Evolutionary conservation across 176 grass and related monocot genomes (phyloP).

Genomic region (Aegilops longissima): DNA sequence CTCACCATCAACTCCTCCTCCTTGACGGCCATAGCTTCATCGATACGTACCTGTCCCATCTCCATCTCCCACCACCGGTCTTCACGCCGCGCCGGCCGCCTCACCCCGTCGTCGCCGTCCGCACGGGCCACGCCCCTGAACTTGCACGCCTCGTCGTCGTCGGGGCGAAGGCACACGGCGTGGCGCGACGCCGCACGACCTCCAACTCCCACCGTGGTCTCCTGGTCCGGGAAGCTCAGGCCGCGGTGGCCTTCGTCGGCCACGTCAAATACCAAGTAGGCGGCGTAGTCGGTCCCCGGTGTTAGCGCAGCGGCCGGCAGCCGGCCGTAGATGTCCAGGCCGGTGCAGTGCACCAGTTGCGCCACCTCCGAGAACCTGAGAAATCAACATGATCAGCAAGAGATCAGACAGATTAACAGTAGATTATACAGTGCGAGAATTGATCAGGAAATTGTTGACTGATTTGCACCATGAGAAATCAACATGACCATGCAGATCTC

Average conservation of each 20-base stretch:
- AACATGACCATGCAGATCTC: neutral
- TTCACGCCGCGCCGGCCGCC: neutral
- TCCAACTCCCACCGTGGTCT: constrained; percentile 24
- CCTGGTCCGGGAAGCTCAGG: constrained; percentile 43
- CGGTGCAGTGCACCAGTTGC: constrained; percentile 31
- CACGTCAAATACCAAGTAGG: constrained; percentile 35
- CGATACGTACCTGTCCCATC: constrained; percentile 17
- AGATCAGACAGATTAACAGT: neutral
- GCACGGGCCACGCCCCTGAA: neutral
- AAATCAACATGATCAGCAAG: neutral
- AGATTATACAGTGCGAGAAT: neutral
- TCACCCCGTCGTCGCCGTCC: neutral
- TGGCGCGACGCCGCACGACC: neutral
- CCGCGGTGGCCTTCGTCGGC: constrained; percentile 4
- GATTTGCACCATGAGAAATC: neutral
- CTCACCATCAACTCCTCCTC: constrained; percentile 20
- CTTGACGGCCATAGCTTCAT: neutral
- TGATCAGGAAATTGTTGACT: neutral
- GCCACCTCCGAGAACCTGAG: constrained; percentile 45
- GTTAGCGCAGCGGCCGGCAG: constrained; percentile 22
- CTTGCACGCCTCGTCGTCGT: constrained; percentile 1
- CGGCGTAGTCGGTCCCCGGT: constrained; percentile 28
- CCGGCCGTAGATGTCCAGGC: constrained; percentile 29
- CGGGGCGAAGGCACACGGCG: constrained; percentile 25
- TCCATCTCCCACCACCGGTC: constrained; percentile 50